Conservation (phyloP, 2,329 filamentous ascomycete species). For the Ophiostoma himal-ulmi region DNA sequence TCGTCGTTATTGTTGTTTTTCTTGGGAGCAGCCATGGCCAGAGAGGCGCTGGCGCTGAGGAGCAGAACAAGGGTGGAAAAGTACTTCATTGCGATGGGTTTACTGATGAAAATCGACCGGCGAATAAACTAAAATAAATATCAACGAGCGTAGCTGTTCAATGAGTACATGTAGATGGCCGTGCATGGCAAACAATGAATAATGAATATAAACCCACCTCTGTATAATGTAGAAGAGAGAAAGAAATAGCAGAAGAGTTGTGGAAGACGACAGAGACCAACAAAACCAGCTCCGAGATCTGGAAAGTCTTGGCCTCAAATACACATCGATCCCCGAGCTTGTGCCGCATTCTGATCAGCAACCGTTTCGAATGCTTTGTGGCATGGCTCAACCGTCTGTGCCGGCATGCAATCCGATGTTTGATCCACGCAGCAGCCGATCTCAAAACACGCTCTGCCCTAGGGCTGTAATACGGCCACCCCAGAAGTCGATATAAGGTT, state of each 20-base stretch:
- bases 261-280: neutral
- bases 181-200: neutral
- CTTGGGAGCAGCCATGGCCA: constrained; percentile 23
- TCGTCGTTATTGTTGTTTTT: constrained; percentile 13
- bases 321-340: neutral
- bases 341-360: neutral
- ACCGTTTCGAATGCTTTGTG: neutral
- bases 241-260: neutral
- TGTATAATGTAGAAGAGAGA: neutral
- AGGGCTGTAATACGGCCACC: neutral
- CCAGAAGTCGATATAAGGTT: neutral
- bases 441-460: neutral
- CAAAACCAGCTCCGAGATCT: neutral
- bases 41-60: constrained; percentile 23
- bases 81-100: constrained; percentile 24
- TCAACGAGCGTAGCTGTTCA: neutral
- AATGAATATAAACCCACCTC: neutral
- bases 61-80: constrained; percentile 23
- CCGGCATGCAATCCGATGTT: neutral
- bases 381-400: neutral
- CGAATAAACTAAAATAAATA: constrained; percentile 14
- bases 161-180: neutral
- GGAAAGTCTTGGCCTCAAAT: neutral
- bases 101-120: constrained; percentile 18
- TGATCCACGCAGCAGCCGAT: neutral